Percentiles rank a stretch among this genome's conserved stretches.
phyloP scores from a whole-genome alignment of 768 basidiomycete species.

The Polyporus arcularius region DNA sequence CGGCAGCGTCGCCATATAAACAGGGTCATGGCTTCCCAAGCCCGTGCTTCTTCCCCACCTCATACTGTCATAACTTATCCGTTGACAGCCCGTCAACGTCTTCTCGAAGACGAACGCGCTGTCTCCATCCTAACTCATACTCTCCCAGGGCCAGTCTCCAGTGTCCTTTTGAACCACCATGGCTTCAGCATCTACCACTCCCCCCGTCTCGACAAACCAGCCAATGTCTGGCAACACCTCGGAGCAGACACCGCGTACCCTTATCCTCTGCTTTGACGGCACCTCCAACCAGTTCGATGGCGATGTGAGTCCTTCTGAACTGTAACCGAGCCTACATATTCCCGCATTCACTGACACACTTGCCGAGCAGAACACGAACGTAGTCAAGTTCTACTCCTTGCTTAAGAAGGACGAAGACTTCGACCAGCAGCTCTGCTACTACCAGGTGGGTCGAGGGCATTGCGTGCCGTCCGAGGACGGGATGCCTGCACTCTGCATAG shows the following conservation, averaged over 20 bases:
- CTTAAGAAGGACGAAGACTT: constrained; percentile 58
- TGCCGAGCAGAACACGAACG: constrained; percentile 57
- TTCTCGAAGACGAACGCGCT: background rate
- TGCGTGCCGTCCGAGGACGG: background rate
- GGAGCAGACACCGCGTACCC: constrained; percentile 37
- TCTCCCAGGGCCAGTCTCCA: background rate
- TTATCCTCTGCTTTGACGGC: constrained; percentile 74
- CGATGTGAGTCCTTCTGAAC: constrained; percentile 36
- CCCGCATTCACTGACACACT: background rate
- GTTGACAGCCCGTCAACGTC: background rate
- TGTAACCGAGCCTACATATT: background rate
- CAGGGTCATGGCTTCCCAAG: background rate
- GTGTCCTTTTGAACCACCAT: background rate
- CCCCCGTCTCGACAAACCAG: background rate
- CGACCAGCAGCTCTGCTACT: constrained; percentile 58
- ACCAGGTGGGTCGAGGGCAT: constrained; percentile 54
- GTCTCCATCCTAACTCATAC: background rate
- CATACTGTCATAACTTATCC: background rate
- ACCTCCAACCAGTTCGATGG: constrained; percentile 54
- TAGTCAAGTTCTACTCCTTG: constrained; percentile 68
- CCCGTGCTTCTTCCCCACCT: background rate
- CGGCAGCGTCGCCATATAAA: background rate
- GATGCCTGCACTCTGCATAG: background rate
- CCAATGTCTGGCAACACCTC: background rate
- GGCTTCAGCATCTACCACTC: background rate